A percentile compares a stretch with the other conserved stretches of the same genome.
These are phyloP conservation scores for Trametes cinnabarina DNA, from an alignment of 768 basidiomycete genomes.

Conservation along the genomic window DNA sequence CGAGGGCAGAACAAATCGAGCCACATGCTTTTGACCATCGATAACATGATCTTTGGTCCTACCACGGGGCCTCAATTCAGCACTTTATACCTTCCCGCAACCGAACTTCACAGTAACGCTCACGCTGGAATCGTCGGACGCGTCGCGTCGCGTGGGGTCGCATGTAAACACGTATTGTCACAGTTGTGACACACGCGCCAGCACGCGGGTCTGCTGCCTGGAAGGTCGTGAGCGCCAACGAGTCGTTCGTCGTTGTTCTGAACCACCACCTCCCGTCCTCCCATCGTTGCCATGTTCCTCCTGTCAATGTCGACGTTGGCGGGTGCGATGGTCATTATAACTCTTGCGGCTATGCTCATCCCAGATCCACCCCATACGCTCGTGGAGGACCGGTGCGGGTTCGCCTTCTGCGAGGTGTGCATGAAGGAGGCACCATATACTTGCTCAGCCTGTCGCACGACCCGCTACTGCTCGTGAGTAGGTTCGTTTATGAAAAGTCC, in stretches of 20 bases:
- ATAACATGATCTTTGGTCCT: too few species aligned
- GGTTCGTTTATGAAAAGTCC: too few species aligned
- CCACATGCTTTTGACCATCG: too few species aligned
- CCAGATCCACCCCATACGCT: constrained; percentile 17
- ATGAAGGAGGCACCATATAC: constrained; percentile 12
- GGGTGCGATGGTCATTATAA: constrained; percentile 17
- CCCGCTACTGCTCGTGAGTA: constrained; percentile 22
- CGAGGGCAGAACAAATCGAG: too few species aligned
- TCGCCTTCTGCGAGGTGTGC: constrained; percentile 20
- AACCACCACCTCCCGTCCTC: constrained; percentile 15
- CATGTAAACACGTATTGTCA: constrained; percentile 1
- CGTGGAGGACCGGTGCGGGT: constrained; percentile 16
- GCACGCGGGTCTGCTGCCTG: too few species aligned
- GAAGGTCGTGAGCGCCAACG: neutral
- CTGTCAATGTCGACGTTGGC: constrained; percentile 18
- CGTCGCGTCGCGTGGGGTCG: constrained; percentile 1
- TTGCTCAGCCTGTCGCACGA: constrained; percentile 22
- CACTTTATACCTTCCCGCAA: too few species aligned
- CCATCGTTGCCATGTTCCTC: constrained; percentile 10
- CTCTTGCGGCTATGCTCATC: constrained; percentile 14
- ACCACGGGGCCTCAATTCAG: too few species aligned
- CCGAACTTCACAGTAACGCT: too few species aligned
- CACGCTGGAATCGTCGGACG: too few species aligned
- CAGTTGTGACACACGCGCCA: constrained; percentile 11
- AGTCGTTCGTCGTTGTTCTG: constrained; percentile 7